Conservation (phyloP, 2,329 filamentous ascomycete genomes). For the Geosmithia flava region DNA sequence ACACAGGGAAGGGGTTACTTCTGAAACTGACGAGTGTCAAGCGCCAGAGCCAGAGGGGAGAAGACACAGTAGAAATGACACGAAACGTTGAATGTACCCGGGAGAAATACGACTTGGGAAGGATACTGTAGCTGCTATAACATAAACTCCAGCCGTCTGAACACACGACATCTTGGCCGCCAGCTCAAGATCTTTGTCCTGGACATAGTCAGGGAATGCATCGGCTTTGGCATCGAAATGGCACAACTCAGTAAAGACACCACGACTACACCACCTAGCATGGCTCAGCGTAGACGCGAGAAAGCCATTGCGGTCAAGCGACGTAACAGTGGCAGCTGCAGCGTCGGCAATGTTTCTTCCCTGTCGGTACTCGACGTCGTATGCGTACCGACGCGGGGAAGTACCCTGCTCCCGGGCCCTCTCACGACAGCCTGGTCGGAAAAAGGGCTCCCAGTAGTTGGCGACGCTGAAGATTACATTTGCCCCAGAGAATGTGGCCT, state of each 20-base stretch:
- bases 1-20: no score
- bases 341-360: conserved; percentile 8
- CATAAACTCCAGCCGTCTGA: conserved; percentile 37
- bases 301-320: conserved; percentile 20
- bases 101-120: conserved; percentile 30
- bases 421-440: conserved; percentile 1
- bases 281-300: conserved; percentile 33
- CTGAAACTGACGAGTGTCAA: no score
- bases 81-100: conserved; percentile 30
- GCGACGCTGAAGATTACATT: conserved; percentile 23
- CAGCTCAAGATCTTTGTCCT: conserved; percentile 25
- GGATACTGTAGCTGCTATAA: conserved; percentile 31
- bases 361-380: conserved; percentile 6
- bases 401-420: conserved; percentile 2
- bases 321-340: conserved; percentile 3
- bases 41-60: not conserved
- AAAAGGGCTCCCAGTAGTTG: conserved; percentile 9
- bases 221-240: conserved; percentile 38
- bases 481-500: conserved; percentile 20
- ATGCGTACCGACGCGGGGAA: conserved; percentile 4
- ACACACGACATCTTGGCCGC: conserved; percentile 37
- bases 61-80: not conserved
- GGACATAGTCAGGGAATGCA: conserved; percentile 31
- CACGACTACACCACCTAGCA: conserved; percentile 26
- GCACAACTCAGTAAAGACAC: conserved; percentile 28